Base-by-base conservation (phyloP, 345 rosid genomes). In the Salix koriyanagi region DNA sequence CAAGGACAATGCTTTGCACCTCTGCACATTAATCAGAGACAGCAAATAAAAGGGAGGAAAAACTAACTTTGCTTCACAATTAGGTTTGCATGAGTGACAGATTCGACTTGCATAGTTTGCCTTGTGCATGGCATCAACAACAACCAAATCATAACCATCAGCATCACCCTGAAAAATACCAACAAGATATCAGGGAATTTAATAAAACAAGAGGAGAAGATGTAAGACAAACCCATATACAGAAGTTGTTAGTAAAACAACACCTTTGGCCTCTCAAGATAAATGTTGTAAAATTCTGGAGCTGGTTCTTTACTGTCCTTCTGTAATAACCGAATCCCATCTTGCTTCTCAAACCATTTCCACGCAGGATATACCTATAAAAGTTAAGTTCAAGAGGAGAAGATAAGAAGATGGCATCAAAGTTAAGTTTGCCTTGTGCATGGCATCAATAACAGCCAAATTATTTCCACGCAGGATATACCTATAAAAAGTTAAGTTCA, bases 261-360 rank as follows among this genome's bases (percentile, higher is more conserved):
- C 67, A 96, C 99, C 99, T 96, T 96, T 80, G 99, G 99, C 86
- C 99, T 94, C 88, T 96, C 99, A 32, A 96, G 97, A 83, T 96
- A 87, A 75, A 96, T 96, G 84, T 96, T 96, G 89, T 96, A 96
- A 84, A 96, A 96, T 86, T 96, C 99, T 75, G 99, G 99, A 76
- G 99, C 99, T 26, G 97, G 99, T 74, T 96, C 99, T 75, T 93
- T 88, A 78, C 80, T 94, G 83, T 94, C 90, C 84, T 94, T 92
- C 84, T 96, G 99, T 81, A 96, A 85, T 71, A 93, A 90, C 68
- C 98, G 94, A 73, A 96, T 96, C 65, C 98, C 99, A 88, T 96
- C 99, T 87, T 96, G 99, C 90, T 96, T 96, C 89, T 96, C 99
- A 76, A 86, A 94, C 99, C 99, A 96, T 86, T 90, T 96, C 99